phyloP scores from a whole-genome alignment of 768 basidiomycete genomes.

The Suillus paluster region DNA sequence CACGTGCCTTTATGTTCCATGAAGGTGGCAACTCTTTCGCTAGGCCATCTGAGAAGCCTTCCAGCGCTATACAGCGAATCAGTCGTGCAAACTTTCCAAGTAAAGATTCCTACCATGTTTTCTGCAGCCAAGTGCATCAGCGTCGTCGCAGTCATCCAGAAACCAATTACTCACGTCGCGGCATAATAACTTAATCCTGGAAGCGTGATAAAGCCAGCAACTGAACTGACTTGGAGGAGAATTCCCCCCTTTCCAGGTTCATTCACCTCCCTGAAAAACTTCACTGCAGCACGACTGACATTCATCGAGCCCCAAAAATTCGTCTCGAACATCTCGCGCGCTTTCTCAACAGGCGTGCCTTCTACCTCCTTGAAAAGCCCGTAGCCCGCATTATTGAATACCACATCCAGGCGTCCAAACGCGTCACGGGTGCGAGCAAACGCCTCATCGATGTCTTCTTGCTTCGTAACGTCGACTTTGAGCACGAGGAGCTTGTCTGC shows the following conservation, averaged over 20 bases:
- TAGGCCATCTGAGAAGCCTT: too few relatives aligned
- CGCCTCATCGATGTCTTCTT: constrained; percentile 34
- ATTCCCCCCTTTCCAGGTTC: constrained; percentile 15
- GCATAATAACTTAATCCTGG: constrained; percentile 24
- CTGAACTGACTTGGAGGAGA: constrained; percentile 25
- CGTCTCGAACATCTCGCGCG: constrained; percentile 39
- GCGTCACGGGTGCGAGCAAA: constrained; percentile 35
- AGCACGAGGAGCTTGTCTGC: constrained; percentile 37
- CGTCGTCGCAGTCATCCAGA: not conserved
- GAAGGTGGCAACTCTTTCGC: too few relatives aligned
- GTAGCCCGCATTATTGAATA: constrained; percentile 47
- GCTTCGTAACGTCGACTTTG: constrained; percentile 42
- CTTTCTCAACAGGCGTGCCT: constrained; percentile 32
- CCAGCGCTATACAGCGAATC: too few relatives aligned
- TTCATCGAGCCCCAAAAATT: constrained; percentile 36
- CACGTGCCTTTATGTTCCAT: too few relatives aligned
- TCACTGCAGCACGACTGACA: constrained; percentile 30
- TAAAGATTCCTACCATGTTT: not conserved
- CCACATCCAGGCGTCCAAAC: constrained; percentile 48
- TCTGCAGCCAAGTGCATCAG: too few relatives aligned
- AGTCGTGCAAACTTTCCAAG: too few relatives aligned
- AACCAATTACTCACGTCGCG: constrained; percentile 16
- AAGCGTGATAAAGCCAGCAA: constrained; percentile 19
- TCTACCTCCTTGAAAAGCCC: constrained; percentile 38
- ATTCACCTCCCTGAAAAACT: constrained; percentile 41